phyloP scores from a whole-genome alignment of 2,329 filamentous ascomycete genomes.

The Leptographium lundbergii region DNA sequence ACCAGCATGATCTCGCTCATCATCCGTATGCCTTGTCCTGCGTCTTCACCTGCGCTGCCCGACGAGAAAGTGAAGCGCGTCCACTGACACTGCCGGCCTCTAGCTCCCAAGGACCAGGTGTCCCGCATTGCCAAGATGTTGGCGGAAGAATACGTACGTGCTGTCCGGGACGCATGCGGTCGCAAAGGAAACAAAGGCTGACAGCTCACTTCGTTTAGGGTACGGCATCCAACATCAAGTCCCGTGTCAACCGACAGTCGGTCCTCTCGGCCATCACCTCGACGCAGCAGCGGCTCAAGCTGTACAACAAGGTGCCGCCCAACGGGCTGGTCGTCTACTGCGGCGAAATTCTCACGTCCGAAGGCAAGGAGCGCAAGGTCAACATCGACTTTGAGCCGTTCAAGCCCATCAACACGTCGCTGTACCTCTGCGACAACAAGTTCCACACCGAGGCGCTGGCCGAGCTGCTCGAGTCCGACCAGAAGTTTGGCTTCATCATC shows the following conservation, averaged over 20 bases:
- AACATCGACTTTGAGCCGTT: conserved; percentile 99
- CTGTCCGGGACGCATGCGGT: neutral
- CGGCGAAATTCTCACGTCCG: conserved; percentile 97
- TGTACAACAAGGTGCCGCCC: conserved; percentile 97
- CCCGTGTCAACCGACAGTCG: conserved; percentile 95
- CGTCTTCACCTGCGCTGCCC: too few relatives aligned
- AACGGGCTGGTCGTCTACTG: conserved; percentile 98
- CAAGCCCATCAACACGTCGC: conserved; percentile 98
- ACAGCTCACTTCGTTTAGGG: conserved; percentile 41
- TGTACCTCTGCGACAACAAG: conserved; percentile 99
- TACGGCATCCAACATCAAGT: conserved; percentile 99
- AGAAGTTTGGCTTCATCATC: conserved; percentile 98
- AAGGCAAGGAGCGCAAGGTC: conserved; percentile 98
- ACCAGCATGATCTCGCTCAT: conserved; percentile 99
- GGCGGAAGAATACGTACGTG: conserved; percentile 95
- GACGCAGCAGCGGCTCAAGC: conserved; percentile 95
- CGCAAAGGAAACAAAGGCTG: neutral
- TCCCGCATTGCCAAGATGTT: conserved; percentile 97
- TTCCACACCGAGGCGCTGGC: conserved; percentile 97
- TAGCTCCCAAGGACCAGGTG: conserved; percentile 95
- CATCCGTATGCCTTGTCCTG: conserved; percentile 54
- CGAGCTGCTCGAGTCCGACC: conserved; percentile 94
- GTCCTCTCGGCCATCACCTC: conserved; percentile 97
- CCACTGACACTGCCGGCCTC: neutral
- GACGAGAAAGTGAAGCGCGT: too few relatives aligned